Base-by-base conservation (phyloP, 2,329 filamentous ascomycete species). In the Aspergillus brasiliensis region DNA sequence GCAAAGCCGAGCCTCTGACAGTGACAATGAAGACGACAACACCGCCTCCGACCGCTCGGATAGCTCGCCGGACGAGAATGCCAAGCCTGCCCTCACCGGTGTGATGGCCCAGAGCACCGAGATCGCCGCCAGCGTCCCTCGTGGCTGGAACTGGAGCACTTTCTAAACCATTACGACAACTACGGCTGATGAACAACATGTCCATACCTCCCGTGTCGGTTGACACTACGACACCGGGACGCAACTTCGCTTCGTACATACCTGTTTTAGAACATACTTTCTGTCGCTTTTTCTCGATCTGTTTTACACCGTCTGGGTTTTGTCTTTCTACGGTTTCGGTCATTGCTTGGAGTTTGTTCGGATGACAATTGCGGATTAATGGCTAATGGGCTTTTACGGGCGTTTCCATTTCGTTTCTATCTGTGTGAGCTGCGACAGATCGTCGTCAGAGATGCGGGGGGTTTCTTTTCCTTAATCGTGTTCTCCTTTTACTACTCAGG, bases 101-200 rank as follows among this genome's bases (percentile, higher is more conserved):
- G 58, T 65, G 34, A 61, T 69, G 10, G 66, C 63, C 15, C 71
- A 76, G 57, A 71, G 71, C 13, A 62, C 71, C 19, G 81, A 82
- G 58, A 80, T 82, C 58, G 75, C 83, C 25, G 83, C 83, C 25
- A 86, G 83, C 68, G 79, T 85, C 58, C 83, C 84, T 55, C 79
- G 81, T 55, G 83, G 84, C 67, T 87, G 84, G 84, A 83, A 83
- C 69, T 87, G 84, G 84, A 86, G 84, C 75, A 87, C 84, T 34
- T 87, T 87, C 68, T 87, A 75, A 78, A 58, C 17, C 46, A 27
- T 51, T 56, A 61, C 49, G 42, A 59, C 25, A 25, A 31, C 31
- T 15, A 25, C 49, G 37, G 28, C 52, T 46, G 21, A 60, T 57
- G 52, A 55, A 44, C 51, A 55, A 31, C 51, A 55, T 55, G 52